Base-by-base conservation (phyloP, 2,329 filamentous ascomycete genomes). In the Amphichorda felina region DNA sequence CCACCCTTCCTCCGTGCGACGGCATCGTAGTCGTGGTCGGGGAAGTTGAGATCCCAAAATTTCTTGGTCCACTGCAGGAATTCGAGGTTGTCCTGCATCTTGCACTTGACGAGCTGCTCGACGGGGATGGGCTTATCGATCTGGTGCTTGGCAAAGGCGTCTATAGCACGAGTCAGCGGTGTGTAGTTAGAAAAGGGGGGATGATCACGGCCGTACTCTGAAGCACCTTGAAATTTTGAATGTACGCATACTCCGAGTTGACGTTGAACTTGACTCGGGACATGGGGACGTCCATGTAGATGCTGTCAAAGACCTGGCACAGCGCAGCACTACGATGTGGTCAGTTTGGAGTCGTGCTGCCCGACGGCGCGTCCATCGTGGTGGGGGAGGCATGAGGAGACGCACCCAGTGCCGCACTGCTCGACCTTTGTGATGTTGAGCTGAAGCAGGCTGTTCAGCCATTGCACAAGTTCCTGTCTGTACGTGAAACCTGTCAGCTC, bases 1-100 rank as follows among this genome's bases (percentile, higher is more conserved):
- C 72, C 76, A 22, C 78, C 88, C 63, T 94, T 94, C 57, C 91
- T 75, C 53, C 91, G 77, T 37, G 71, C 69, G 18, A 94, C 72
- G 9, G 91, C 86, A 56, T 98, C 91, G 66, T 98, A 98, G 45
- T 96, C 91, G 50, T 91, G 87, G 40, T 91, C 91, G 7, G 91
- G 91, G 63, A 85, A 98, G 70, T 95, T 87, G 56, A 95, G 85
- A 54, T 98, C 91, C 91, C 91, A 98, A 68, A 87, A 95, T 48
- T 74, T 72, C 74, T 98, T 98, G 40, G 80, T 80, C 82, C 87
- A 98, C 65, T 98, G 91, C 41, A 98, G 70, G 59, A 98, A 98
- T 56, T 96, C 91, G 50, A 98, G 82, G 67, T 98, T 98, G 62
- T 98, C 91, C 72, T 98, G 91, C 89, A 98, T 98, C 70, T 94